Evolutionary conservation across 345 rosid genomes (phyloP).

Genomic region (Alliaria petiolata): DNA sequence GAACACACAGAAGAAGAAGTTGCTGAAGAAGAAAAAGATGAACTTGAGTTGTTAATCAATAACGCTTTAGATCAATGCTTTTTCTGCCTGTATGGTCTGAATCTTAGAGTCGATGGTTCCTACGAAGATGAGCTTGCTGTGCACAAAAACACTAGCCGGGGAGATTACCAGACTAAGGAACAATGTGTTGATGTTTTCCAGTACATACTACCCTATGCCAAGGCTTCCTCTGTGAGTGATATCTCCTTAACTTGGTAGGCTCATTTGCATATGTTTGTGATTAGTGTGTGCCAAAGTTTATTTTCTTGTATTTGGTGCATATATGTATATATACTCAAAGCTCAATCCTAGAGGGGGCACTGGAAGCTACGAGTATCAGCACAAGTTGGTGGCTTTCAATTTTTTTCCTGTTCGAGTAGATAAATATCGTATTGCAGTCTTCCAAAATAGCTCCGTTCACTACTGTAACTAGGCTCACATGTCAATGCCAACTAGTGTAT

Average conservation of each 20-base stretch:
- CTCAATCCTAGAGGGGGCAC: not conserved
- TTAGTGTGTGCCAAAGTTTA: not conserved
- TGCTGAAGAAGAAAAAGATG: constrained; percentile 77
- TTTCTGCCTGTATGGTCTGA: constrained; percentile 95
- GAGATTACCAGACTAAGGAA: constrained; percentile 96
- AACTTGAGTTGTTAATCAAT: constrained; percentile 78
- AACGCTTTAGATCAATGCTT: constrained; percentile 94
- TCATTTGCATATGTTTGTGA: not conserved
- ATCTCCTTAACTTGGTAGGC: constrained; percentile 29
- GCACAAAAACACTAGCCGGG: constrained; percentile 88
- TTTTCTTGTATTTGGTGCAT: constrained; percentile 12
- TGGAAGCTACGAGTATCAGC: not conserved
- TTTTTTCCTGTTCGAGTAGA: not conserved
- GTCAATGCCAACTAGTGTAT: constrained; percentile 15
- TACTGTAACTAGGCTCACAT: constrained; percentile 11
- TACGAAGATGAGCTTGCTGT: constrained; percentile 83
- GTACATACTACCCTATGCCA: constrained; percentile 86
- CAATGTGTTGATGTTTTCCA: constrained; percentile 98
- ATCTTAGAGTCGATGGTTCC: constrained; percentile 84
- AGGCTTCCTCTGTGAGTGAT: constrained; percentile 81
- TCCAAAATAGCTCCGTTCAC: not conserved
- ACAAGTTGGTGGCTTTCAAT: not conserved
- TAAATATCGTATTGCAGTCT: not conserved
- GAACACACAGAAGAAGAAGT: constrained; percentile 43
- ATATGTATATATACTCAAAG: not conserved